Conservation (phyloP, 306 rosid species). For the Pueraria montana region DNA sequence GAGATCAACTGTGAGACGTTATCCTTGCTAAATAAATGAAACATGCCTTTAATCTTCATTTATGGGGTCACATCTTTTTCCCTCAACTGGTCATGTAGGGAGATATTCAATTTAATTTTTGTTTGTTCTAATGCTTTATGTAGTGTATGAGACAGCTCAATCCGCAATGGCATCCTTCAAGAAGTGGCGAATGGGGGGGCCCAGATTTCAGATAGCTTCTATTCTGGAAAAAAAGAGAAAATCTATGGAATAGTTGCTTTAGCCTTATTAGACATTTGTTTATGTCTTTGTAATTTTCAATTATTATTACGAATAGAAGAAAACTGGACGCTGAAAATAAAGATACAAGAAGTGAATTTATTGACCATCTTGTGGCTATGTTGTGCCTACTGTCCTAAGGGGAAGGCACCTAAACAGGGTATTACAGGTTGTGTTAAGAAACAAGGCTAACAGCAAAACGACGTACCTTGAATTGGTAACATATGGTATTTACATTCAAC, state of each 20-base stretch:
- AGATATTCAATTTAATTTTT: slow-evolving; percentile 18
- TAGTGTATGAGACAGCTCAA: slow-evolving; percentile 95
- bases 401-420: not conserved
- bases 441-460: not conserved
- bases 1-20: slow-evolving; percentile 77
- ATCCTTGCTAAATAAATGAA: slow-evolving; percentile 32
- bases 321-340: not conserved
- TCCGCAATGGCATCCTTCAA: slow-evolving; percentile 91
- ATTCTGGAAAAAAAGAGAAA: slow-evolving; percentile 88
- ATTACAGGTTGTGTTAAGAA: not conserved
- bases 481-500: not conserved
- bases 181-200: slow-evolving; percentile 94
- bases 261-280: slow-evolving; percentile 38
- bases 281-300: slow-evolving; percentile 27
- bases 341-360: not conserved
- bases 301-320: not conserved
- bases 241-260: slow-evolving; percentile 58
- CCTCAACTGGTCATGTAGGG: not conserved
- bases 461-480: not conserved
- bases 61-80: slow-evolving; percentile 15
- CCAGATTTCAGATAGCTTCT: slow-evolving; percentile 88
- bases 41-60: slow-evolving; percentile 32
- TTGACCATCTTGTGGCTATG: not conserved
- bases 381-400: no score
- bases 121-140: slow-evolving; percentile 37